Evolutionary conservation across 169 alveolate species (phyloP), one percentile per base, ranked within the genome.

Genomic region (Plasmodium fragile): DNA sequence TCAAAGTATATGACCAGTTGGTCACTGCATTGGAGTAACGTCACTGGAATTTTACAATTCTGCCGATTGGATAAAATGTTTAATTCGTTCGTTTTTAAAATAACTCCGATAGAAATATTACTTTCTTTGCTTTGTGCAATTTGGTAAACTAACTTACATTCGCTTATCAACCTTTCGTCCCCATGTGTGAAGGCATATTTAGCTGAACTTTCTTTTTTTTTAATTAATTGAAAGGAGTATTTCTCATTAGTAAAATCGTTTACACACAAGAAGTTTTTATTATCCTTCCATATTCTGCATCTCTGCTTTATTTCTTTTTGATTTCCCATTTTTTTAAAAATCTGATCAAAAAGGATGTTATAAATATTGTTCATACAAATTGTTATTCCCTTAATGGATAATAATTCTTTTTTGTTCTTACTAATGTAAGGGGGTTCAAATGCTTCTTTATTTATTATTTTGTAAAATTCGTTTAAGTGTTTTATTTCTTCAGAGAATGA

Each of bases 361-460:
- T 87, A 87, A 55, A 87, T 77, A 77, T 87, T 87, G 65, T 87
- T 87, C 72, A 78, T 87, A 18, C 89, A 55, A 73, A 73, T 75
- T 4, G 84, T 85, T 34, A 85, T 36, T 32, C 25, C 32, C 45
- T 85, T 85, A 36, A 22, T 6, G 41, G 93, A 73, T 18, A 83
- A 72, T 41, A 49, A 32, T 75, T 73, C 41, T 73, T 85, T 85
- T 22, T 28, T 52, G 53, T 45, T 71, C 18, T 52, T 81, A 73
- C 39, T 77, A 32, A 73, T 11, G 59, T 73, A 69, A 4, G 93
- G 93, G 1, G 93, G 93, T 73, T 85, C 93, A 85, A 85, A 85
- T 52, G 93, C 81, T 85, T 85, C 93, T 30, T 73, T 87, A 78
- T 87, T 78, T 87, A 87, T 53, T 72, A 28, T 87, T 77, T 87